Evolutionary conservation across 2,329 filamentous ascomycete species (phyloP), one percentile per base, ranked within the genome.

Genomic region (Alternaria brassicicola): DNA sequence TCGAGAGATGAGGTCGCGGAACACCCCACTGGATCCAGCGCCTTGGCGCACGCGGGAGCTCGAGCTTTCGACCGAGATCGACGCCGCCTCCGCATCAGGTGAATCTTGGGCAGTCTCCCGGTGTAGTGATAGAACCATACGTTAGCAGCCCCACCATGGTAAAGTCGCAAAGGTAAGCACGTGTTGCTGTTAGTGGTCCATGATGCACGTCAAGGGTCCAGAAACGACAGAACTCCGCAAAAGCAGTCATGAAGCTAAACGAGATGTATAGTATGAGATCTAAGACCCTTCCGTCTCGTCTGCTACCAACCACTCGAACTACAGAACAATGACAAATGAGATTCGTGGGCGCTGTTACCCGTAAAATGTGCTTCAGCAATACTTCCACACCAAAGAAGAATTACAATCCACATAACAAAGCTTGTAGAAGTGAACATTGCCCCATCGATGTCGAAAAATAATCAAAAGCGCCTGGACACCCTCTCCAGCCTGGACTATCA

Each of bases 31-130:
- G 61, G 65, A 57, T 60, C 62, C 63, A 62, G 62, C 63, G 53
- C 52, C 66, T 67, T 67, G 64, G 66, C 67, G 59, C 51, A 47
- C 60, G 63, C 63, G 66, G 68, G 67, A 70, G 66, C 63, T 68
- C 59, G 62, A 65, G 66, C 67, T 58, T 64, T 59, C 28, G 42
- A 51, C 56, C 56, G 62, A 61, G 65, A 67, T 68, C 65, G 54
- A 55, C 66, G 53, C 47, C 54, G 54, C 42, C 49, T 63, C 35
- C 30, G 55, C 54, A 61, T 58, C 61, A 62, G 61, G 54, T 64
- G 47, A 62, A 59, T 41, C 19, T 45, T 36, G 50, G 48, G 58
- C 58, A 60, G 55, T 52, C 50, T 28, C 36, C 12, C 12, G 30
- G 6, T 61, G 38, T 31, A 57, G 57, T 49, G 19, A 50, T 15